A percentile compares a stretch with the other conserved stretches of the same genome.
Evolutionary conservation across 1,284 basidiomycete species (phyloP).

Genomic region (Ganoderma lingzhi): DNA sequence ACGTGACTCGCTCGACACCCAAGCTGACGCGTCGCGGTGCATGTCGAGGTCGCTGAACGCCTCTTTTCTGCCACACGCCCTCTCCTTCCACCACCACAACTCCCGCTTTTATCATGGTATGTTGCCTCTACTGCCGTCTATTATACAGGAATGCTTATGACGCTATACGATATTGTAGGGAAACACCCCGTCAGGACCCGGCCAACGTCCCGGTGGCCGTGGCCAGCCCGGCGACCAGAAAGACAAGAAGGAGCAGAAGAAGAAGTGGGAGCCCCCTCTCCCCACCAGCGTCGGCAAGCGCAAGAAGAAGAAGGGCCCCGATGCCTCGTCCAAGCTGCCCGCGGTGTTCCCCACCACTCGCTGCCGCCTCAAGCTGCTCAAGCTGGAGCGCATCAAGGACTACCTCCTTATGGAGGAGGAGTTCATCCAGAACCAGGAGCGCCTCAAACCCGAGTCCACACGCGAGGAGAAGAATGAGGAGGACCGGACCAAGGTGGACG

Average conservation of each 20-base stretch:
- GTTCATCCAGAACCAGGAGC: conserved; percentile 96
- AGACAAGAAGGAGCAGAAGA: conserved; percentile 80
- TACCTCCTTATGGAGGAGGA: conserved; percentile 98
- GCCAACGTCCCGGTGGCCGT: conserved; percentile 45
- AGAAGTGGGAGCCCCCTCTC: conserved; percentile 99
- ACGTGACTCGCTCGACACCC: conserved; percentile 30
- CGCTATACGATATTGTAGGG: conserved; percentile 56
- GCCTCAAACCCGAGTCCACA: conserved; percentile 82
- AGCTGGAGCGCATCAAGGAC: conserved; percentile 98
- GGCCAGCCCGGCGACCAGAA: conserved; percentile 58
- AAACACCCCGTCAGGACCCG: conserved; percentile 79
- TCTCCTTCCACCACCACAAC: conserved; percentile 17
- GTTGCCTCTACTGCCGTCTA: not conserved
- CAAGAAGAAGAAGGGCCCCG: conserved; percentile 92
- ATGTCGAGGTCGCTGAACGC: conserved; percentile 37
- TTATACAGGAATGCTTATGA: not conserved
- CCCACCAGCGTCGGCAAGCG: conserved; percentile 98
- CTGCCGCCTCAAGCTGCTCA: conserved; percentile 95
- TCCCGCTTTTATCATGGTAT: conserved; percentile 36
- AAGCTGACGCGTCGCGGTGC: conserved; percentile 69
- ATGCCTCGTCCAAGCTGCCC: conserved; percentile 92
- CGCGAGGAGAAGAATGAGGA: conserved; percentile 97
- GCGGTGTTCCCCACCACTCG: conserved; percentile 95
- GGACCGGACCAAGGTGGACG: conserved; percentile 94
- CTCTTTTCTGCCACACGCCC: conserved; percentile 40